These are phyloP conservation scores for Coniochaeta pulveracea DNA, from an alignment of 2,329 filamentous ascomycete species.

Conservation along the genomic window DNA sequence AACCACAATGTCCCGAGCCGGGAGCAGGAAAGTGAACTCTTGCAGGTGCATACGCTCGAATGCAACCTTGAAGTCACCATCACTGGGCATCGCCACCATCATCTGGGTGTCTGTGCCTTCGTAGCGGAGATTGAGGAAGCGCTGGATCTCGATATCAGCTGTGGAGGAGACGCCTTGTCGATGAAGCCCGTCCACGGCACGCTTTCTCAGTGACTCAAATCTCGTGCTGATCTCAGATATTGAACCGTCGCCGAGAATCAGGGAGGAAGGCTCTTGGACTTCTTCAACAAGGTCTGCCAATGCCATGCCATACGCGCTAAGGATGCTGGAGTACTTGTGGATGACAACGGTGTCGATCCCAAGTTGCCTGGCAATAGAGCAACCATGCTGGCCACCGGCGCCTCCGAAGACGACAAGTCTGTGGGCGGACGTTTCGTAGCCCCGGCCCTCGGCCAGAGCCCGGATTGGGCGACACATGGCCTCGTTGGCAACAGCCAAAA, in stretches of 20 bases:
- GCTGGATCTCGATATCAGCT: not conserved
- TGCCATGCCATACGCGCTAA: constrained; percentile 7
- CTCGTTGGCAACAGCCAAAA: constrained; percentile 61
- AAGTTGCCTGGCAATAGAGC: constrained; percentile 21
- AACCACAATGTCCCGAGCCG: constrained; percentile 6
- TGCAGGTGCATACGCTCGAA: not conserved
- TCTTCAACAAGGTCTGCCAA: constrained; percentile 2
- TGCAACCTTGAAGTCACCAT: constrained; percentile 17
- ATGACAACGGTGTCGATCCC: constrained; percentile 24
- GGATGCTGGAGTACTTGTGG: constrained; percentile 15
- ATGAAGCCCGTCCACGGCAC: not conserved
- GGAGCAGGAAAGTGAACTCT: constrained; percentile 1
- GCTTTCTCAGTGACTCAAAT: constrained; percentile 12
- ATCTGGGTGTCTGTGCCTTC: not conserved
- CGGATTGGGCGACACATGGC: constrained; percentile 62
- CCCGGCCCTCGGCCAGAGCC: constrained; percentile 38
- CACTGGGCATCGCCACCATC: not conserved
- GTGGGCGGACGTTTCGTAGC: constrained; percentile 27
- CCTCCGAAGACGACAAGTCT: constrained; percentile 6
- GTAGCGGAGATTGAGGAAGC: constrained; percentile 4
- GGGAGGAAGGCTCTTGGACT: constrained; percentile 6
- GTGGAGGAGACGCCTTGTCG: not conserved
- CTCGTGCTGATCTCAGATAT: constrained; percentile 10
- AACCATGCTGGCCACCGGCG: constrained; percentile 27
- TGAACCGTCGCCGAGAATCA: constrained; percentile 5